Conservation (phyloP, 2,329 filamentous ascomycete species). For the Chrysoporthe puriensis region DNA sequence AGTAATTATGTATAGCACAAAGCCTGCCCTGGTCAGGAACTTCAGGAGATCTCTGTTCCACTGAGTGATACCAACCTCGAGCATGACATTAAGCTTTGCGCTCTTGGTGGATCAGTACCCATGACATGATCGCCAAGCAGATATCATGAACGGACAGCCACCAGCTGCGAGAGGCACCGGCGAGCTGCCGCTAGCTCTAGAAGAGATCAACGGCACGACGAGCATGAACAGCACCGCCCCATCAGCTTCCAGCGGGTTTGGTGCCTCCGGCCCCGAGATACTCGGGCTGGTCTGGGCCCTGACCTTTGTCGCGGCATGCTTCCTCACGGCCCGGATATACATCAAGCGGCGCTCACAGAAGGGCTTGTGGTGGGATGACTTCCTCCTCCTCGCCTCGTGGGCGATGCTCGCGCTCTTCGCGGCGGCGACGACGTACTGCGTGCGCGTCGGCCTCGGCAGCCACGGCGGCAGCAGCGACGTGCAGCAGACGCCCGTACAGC, state of each 20-base stretch:
- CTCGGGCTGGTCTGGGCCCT: conserved; percentile 10
- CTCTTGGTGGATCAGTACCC: not conserved
- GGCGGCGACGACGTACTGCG: conserved; percentile 17
- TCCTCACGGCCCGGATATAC: conserved; percentile 21
- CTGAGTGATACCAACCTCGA: not conserved
- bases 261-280: conserved; percentile 10
- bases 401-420: conserved; percentile 21
- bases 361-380: conserved; percentile 26
- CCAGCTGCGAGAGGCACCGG: not conserved
- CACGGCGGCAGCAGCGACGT: conserved; percentile 2
- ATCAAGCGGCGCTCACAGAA: conserved; percentile 17
- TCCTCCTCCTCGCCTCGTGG: conserved; percentile 23
- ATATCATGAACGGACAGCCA: conserved; percentile 1
- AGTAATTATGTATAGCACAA: not conserved
- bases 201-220: not conserved
- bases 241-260: not conserved
- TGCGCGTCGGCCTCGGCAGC: conserved; percentile 19
- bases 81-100: not conserved
- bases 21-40: not conserved
- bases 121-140: not conserved
- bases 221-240: not conserved
- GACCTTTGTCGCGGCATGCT: conserved; percentile 4
- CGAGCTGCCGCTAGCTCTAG: not conserved
- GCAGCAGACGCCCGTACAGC: conserved; percentile 16
- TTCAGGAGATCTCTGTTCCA: not conserved